Evolutionary conservation across 768 basidiomycete genomes (phyloP), one percentile per base, ranked within the genome.

Genomic region (Phlegmacium glaucopus): DNA sequence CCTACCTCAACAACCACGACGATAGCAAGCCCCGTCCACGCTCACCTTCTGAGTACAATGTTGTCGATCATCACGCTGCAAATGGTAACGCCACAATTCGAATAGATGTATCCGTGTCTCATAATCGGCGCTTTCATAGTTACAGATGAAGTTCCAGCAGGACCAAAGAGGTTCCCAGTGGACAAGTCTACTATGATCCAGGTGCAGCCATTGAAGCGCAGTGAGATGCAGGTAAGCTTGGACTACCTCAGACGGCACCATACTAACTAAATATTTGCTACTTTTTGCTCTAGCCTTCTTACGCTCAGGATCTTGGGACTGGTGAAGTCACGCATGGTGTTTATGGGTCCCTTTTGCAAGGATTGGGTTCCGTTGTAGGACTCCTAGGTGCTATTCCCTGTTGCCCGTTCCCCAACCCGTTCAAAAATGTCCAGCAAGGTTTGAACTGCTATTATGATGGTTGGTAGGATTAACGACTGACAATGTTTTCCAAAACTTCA

Each of bases 261-360:
- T 16, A 26, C 7, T 32, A 39, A 47, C 6, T 41, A 18, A 38
- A 50, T 34, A 42, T 4, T 41, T 37, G 30, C 8, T 32, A 44
- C 40, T 17, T 44, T 34, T 44, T 34, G 6, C 41, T 41, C 8
- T 65, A 96, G 85, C 92, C 89, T 2, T 92, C 89, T 0, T 96
- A 97, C 64, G 82, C 93, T 2, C 93, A 97, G 67, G 91, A 94
- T 64, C 67, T 93, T 36, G 92, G 93, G 36, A 75, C 79, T 22
- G 69, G 64, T 6, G 83, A 82, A 61, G 89, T 94, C 42, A 82
- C 80, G 4, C 93, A 95, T 65, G 92, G 90, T 13, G 32, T 92
- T 32, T 95, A 95, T 59, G 93, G 91, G 4, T 87, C 87, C 6
- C 71, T 90, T 61, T 72, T 94, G 54, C 81, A 90, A 52, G 69